These are phyloP conservation scores for Chondrus crispus DNA, from an alignment of 23 red algal species.

Conservation along the genomic window DNA sequence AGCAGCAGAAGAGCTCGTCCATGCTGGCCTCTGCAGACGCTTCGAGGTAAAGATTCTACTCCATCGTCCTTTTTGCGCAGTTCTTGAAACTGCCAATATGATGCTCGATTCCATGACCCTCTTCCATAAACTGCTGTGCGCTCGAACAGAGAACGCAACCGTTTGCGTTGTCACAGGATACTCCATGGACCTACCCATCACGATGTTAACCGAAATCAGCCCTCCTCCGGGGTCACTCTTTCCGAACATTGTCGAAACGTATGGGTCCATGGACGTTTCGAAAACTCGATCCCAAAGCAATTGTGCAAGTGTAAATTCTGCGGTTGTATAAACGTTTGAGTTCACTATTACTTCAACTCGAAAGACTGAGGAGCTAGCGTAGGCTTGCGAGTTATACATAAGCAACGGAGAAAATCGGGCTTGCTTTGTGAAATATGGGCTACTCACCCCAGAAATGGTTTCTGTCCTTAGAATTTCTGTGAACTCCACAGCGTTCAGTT, in stretches of 20 bases:
- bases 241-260: not conserved
- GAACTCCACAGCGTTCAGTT: not conserved
- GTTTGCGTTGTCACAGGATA: not conserved
- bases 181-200: not conserved
- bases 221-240: constrained; percentile 23
- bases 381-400: constrained; percentile 21
- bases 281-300: constrained; percentile 27
- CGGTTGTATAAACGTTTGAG: not conserved
- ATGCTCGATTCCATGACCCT: constrained; percentile 9
- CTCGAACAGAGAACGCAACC: not conserved
- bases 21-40: not conserved
- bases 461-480: constrained; percentile 24
- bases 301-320: not conserved
- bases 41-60: constrained; percentile 16
- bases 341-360: constrained; percentile 23
- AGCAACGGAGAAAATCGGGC: constrained; percentile 1
- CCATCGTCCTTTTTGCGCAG: constrained; percentile 19
- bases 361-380: not conserved
- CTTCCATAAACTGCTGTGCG: not conserved
- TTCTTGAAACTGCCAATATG: not conserved
- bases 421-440: constrained; percentile 4
- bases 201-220: not conserved
- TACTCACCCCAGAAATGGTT: not conserved
- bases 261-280: not conserved
- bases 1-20: not conserved